A percentile compares a stretch with the other conserved stretches of the same genome.
These are phyloP conservation scores for Candida coleopterorum DNA, from an alignment of 805 yeast genomes.

Conservation along the genomic window DNA sequence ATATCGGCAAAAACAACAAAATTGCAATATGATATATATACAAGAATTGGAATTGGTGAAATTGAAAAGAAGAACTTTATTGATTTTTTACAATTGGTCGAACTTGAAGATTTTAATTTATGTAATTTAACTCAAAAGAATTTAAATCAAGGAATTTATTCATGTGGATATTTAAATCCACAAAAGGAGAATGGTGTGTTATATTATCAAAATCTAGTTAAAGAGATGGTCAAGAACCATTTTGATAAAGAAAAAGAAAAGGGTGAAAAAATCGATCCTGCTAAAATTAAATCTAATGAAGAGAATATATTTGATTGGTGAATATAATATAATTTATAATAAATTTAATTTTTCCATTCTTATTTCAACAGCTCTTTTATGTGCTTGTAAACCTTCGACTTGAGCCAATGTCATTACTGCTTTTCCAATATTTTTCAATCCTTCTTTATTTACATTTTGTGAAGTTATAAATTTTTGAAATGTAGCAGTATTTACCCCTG, in stretches of 20 bases:
- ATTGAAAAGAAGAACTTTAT: conserved; percentile 56
- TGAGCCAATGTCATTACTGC: conserved; percentile 96
- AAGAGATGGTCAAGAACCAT: conserved; percentile 56
- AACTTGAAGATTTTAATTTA: conserved; percentile 56
- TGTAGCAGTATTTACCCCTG: conserved; percentile 95
- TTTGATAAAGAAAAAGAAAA: conserved; percentile 39
- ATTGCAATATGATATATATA: conserved; percentile 56
- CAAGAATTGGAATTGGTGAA: conserved; percentile 53
- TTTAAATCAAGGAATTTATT: conserved; percentile 55
- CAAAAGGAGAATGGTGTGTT: conserved; percentile 55
- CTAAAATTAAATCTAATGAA: conserved; percentile 37
- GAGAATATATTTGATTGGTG: conserved; percentile 35
- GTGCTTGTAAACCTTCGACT: conserved; percentile 96
- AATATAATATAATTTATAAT: conserved; percentile 21
- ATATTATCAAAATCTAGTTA: conserved; percentile 50
- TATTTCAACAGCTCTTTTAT: conserved; percentile 92
- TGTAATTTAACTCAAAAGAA: conserved; percentile 58
- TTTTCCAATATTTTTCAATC: conserved; percentile 83
- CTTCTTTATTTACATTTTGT: conserved; percentile 83
- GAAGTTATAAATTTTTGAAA: conserved; percentile 94
- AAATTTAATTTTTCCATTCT: conserved; percentile 82
- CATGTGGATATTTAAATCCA: conserved; percentile 58
- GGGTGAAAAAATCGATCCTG: conserved; percentile 50
- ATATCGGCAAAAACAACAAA: conserved; percentile 49
- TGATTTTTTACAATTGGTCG: conserved; percentile 59